These are phyloP conservation scores for Paradendryphiella salina DNA, from an alignment of 2,329 filamentous ascomycete genomes.

Conservation along the genomic window DNA sequence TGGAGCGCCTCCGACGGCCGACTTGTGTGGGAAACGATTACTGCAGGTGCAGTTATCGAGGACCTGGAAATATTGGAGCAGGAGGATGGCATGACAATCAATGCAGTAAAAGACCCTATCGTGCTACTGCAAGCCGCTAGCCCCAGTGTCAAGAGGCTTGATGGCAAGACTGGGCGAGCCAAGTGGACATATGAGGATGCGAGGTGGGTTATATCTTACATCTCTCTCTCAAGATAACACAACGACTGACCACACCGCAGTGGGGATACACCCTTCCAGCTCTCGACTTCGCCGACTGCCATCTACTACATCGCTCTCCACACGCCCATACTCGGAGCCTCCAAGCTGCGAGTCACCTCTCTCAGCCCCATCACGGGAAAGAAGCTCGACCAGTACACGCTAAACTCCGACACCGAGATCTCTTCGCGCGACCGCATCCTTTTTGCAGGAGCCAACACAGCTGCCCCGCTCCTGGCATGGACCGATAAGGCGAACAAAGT, in stretches of 20 bases:
- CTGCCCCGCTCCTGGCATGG: constrained; percentile 75
- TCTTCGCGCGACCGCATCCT: constrained; percentile 66
- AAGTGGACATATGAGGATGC: constrained; percentile 77
- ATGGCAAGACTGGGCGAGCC: constrained; percentile 70
- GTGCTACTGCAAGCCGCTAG: constrained; percentile 64
- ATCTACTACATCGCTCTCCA: constrained; percentile 80
- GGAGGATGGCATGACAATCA: constrained; percentile 58
- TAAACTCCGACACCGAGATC: constrained; percentile 76
- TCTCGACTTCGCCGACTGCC: constrained; percentile 67
- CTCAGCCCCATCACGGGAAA: constrained; percentile 74
- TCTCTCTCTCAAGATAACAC: background rate
- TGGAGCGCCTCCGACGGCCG: constrained; percentile 86
- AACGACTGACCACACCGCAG: constrained; percentile 44
- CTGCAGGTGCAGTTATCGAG: constrained; percentile 60
- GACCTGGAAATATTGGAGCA: constrained; percentile 79
- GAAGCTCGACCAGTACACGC: constrained; percentile 69
- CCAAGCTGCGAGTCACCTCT: constrained; percentile 74
- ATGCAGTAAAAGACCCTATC: constrained; percentile 67
- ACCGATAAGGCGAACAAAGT: constrained; percentile 64
- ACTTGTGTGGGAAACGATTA: constrained; percentile 71
- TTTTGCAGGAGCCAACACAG: constrained; percentile 75
- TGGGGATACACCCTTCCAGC: constrained; percentile 74
- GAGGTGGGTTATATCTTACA: constrained; percentile 48
- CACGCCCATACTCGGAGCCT: constrained; percentile 63
- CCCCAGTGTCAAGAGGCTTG: constrained; percentile 69